Conservation (phyloP, 805 yeast genomes). For the Cyberlindnera subsufficiens region DNA sequence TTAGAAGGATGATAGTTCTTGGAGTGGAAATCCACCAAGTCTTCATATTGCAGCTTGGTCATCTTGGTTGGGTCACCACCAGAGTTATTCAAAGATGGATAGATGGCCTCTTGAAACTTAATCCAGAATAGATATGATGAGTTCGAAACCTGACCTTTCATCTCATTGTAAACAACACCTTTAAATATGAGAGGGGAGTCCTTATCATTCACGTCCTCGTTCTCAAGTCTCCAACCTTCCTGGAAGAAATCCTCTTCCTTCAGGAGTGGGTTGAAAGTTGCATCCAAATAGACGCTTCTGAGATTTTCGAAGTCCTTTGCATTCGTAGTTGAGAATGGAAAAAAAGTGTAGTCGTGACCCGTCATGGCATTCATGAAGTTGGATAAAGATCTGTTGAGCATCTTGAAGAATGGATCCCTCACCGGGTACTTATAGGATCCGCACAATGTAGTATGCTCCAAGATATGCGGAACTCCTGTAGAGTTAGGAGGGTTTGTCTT, state of each 20-base stretch:
- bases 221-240: slow-evolving; percentile 97
- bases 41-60: slow-evolving; percentile 68
- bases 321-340: slow-evolving; percentile 95
- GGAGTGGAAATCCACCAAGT: slow-evolving; percentile 70
- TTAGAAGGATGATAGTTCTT: slow-evolving; percentile 86
- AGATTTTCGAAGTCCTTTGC: slow-evolving; percentile 72
- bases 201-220: slow-evolving; percentile 51
- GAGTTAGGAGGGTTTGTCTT: slow-evolving; percentile 91
- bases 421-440: slow-evolving; percentile 91
- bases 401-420: slow-evolving; percentile 95
- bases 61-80: slow-evolving; percentile 91
- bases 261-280: slow-evolving; percentile 78
- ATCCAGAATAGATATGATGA: slow-evolving; percentile 82
- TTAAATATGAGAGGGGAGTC: slow-evolving; percentile 65
- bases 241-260: slow-evolving; percentile 80
- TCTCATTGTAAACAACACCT: slow-evolving; percentile 96
- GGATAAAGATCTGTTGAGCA: slow-evolving; percentile 90
- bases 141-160: slow-evolving; percentile 96
- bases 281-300: slow-evolving; percentile 81
- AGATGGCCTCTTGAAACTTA: slow-evolving; percentile 74
- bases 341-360: slow-evolving; percentile 92
- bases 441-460: slow-evolving; percentile 94
- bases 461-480: slow-evolving; percentile 94
- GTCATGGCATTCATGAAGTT: slow-evolving; percentile 99
- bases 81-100: slow-evolving; percentile 80